Base-by-base conservation (phyloP, 1,284 basidiomycete genomes). In the Cryptococcus sp. region DNA sequence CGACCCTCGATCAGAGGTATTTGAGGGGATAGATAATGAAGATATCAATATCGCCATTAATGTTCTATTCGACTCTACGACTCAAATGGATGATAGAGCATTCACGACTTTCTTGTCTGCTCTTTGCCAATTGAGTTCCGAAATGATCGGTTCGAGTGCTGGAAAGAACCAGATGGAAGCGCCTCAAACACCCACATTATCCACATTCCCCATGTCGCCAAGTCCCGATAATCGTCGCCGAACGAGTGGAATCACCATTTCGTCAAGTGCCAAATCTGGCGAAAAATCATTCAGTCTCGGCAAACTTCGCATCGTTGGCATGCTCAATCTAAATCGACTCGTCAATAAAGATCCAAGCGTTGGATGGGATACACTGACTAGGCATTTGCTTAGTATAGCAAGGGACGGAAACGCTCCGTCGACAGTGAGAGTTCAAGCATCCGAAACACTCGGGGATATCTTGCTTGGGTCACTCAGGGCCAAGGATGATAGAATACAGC, bases 401-500 rank as follows among this genome's bases (percentile, higher is more conserved):
- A 80, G 85, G 28, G 82, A 86, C 44, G 68, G 80, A 0, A 77
- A 76, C 4, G 85, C 88, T 0, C 85, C 89, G 0, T 81, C 86
- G n/a, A 75, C 82, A 0, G 88, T 94, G 48, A 86, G 93, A 1
- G 73, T 89, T 0, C 92, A 97, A 72, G 90, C 93, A 0, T 87
- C 91, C 0, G 85, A 85, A 13, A 85, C 88, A 0, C 78, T 97
- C 0, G 87, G 91, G 54, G 87, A 89, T 52, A 82, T 93, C 36
- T 78, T 96, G 1, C 78, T 85, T 18, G 75, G 67, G 5, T 86
- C 67, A 77, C 87, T 63, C 81, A 87, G 31, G 79, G 59, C 66
- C 23, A 62, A 67, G 18, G 70, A 67, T 21, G 79, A 80, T 2
- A 7, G n/a, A 7, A 84, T 90, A 0, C 93, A 98, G 69, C 80